Evolutionary conservation across 345 rosid species (phyloP), one percentile per base, ranked within the genome.

Genomic region (Aquilaria yunnanensis): DNA sequence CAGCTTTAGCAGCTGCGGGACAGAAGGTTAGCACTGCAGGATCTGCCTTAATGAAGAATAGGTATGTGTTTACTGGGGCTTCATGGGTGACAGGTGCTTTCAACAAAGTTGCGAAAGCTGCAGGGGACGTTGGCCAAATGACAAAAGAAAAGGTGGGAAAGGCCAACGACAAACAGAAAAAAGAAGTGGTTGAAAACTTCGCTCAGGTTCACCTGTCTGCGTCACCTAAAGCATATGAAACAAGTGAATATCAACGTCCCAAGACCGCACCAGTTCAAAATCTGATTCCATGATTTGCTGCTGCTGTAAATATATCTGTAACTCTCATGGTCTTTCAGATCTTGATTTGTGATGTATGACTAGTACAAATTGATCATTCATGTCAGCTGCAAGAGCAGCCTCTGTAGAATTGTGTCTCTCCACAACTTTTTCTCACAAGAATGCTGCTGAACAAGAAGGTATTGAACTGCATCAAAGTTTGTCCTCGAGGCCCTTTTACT

Each of bases 111-210:
- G 88, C 88, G 9, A 87, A 88, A 82, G 96, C 93, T 50, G 99
- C 99, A 0, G 99, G 92, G 16, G 97, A 94, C 32, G 97, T 94
- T 9, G 96, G 99, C 34, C 96, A 94, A 75, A 88, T 80, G 84
- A 81, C 99, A 4, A 90, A 91, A 71, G 97, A 94, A 75, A 94
- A 94, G 71, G 90, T 60, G 51, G 97, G 83, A 61, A 68, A 65
- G 73, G 85, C 83, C 9, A 96, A 87, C 47, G 95, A 88, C 54
- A 97, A 90, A 54, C 86, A 87, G 47, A 94, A 83, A 79, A 79
- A 84, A 69, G 90, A 94, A 72, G 81, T 90, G 57, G 92, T 90
- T 47, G 96, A 88, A 62, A 95, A 94, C 61, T 88, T 73, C 67
- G 97, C 96, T 23, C 80, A 86, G 70, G 74, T 85, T 76, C 96